Evolutionary conservation across 768 basidiomycete species (phyloP).

Genomic region (Lepiota brunneoincarnata): DNA sequence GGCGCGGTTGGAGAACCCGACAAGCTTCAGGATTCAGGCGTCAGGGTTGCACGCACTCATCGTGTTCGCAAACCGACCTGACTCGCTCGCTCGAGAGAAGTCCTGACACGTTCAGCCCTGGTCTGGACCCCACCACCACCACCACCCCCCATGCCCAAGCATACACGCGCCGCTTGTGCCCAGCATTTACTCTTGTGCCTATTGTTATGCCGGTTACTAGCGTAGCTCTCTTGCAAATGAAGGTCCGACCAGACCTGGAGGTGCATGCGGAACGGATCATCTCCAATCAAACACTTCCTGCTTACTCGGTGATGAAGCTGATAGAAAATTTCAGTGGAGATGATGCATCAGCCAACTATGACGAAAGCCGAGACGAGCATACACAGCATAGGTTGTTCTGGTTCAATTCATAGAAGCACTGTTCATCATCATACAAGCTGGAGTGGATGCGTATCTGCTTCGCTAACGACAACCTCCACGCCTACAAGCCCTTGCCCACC

Average conservation of each 20-base stretch:
- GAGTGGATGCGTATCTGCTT: constrained; percentile 73
- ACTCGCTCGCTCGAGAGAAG: not conserved
- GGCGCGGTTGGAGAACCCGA: not conserved
- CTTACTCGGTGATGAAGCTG: not conserved
- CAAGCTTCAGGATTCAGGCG: not conserved
- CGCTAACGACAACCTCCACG: constrained; percentile 69
- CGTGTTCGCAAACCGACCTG: not conserved
- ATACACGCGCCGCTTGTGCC: not conserved
- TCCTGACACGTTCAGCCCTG: not conserved
- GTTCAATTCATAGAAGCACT: not conserved
- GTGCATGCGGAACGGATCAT: constrained; percentile 9
- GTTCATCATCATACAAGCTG: constrained; percentile 46
- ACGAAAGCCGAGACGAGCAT: not conserved
- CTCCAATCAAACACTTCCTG: not conserved
- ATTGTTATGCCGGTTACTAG: not conserved
- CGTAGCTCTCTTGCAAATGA: not conserved
- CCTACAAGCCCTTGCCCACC: constrained; percentile 31
- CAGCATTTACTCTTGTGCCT: not conserved
- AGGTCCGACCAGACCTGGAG: not conserved
- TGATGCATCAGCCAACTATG: not conserved
- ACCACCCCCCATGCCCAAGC: too few species aligned
- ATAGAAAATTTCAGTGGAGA: not conserved
- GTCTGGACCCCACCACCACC: not conserved
- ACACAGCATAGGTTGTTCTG: not conserved
- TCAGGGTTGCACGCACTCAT: not conserved